phyloP scores from a whole-genome alignment of 1,139 yeast species.

The Blastobotrys indianensis region DNA sequence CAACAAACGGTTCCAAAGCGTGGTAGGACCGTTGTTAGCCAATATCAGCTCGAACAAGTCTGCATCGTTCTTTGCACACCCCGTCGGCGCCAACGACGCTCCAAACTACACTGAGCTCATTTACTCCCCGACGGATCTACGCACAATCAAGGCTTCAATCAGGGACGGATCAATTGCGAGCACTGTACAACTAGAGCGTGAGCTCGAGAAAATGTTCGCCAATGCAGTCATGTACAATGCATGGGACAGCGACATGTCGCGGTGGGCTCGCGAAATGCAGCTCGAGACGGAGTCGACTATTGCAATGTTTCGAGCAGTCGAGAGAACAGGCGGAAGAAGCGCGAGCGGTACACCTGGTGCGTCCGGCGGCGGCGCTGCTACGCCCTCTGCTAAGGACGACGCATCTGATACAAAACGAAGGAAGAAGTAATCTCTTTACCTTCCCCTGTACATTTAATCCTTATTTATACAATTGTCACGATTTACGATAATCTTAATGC shows the following conservation, averaged over 20 bases:
- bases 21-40: slow-evolving; percentile 47
- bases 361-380: too few relatives aligned
- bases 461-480: too few relatives aligned
- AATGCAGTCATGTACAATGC: slow-evolving; percentile 79
- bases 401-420: too few relatives aligned
- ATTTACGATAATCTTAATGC: too few relatives aligned
- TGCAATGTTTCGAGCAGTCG: slow-evolving; percentile 32
- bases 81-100: slow-evolving; percentile 63
- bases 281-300: slow-evolving; percentile 33
- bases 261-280: slow-evolving; percentile 61
- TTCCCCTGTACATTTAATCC: too few relatives aligned
- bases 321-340: slow-evolving; percentile 20
- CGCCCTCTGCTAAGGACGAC: too few relatives aligned
- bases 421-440: too few relatives aligned
- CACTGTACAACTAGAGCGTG: slow-evolving; percentile 54
- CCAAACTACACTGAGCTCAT: slow-evolving; percentile 62
- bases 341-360: slow-evolving; percentile 12
- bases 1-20: slow-evolving; percentile 28
- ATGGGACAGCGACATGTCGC: slow-evolving; percentile 55
- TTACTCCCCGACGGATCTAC: slow-evolving; percentile 61
- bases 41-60: slow-evolving; percentile 66
- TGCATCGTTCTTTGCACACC: slow-evolving; percentile 67
- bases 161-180: slow-evolving; percentile 52
- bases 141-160: slow-evolving; percentile 52
- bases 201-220: slow-evolving; percentile 71